Evolutionary conservation across 2,329 filamentous ascomycete species (phyloP), one percentile per base, ranked within the genome.

Genomic region (Mollisia scopiformis): DNA sequence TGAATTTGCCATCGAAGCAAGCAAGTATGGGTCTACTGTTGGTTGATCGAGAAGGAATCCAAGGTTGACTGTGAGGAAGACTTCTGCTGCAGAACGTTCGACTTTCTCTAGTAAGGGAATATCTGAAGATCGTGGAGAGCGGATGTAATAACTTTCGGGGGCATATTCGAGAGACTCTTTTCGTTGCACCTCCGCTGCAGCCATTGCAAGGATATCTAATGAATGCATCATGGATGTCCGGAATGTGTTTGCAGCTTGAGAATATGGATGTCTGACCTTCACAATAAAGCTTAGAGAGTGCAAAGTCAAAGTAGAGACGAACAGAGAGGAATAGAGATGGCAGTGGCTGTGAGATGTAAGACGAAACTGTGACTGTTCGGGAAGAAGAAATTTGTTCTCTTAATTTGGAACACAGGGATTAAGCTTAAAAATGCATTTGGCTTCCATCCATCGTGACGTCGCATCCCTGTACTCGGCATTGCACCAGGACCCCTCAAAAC

Each of bases 11-110:
- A 73, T 69, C 11, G 52, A 30, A 30, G 55, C 51, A 5, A 73
- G 59, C 13, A 63, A 31, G 23, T 57, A 52, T 11, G 64, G 63
- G 39, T 69, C 63, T 14, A 74, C 50, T 19, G 68, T 69, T 14
- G 66, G 59, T 25, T 65, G 59, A 35, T 69, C 65, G 16, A 65
- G 59, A 14, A 70, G 58, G 39, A 63, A 60, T 21, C 64, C 68
- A 11, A 72, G 58, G 46, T 63, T 62, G 27, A 64, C 68, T 16
- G 59, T 64, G 51, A 66, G 60, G 55, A 71, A 73, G 19, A 68
- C 33, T 54, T 69, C 57, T 49, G 67, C 69, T 41, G 71, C 71
- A 54, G 72, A 74, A 23, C 64, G 55, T 59, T 73, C 72, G 27
- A 73, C 69, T 19, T 66, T 57, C 55, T 64, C 67, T 23, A 74